Base-by-base conservation (phyloP, 2,329 filamentous ascomycete genomes). In the Verticillium nubilum region DNA sequence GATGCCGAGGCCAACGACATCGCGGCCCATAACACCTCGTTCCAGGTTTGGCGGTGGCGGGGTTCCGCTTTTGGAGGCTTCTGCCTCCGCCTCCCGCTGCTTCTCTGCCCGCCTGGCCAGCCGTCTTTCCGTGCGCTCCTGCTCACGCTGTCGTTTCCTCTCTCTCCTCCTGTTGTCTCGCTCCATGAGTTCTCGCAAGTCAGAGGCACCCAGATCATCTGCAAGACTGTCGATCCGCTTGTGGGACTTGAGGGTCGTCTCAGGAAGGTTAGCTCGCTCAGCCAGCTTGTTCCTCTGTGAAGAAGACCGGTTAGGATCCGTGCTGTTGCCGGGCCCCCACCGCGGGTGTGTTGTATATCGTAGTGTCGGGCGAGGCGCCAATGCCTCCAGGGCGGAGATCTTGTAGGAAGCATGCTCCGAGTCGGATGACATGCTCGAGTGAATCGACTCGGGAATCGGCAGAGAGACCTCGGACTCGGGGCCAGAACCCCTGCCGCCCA, bases 171-270 rank as follows among this genome's bases (percentile, higher is more conserved):
- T 85, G 65, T 88, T 83, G 69, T 99, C 95, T 61, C 95, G 82
- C 67, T 99, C 95, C 84, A 99, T 89, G 29, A 98, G 80, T 70
- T 96, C 90, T 60, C 94, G 85, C 42, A 99, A 73, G 66, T 92
- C 93, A 57, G 89, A 86, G 3, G 95, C 90, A 73, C 92, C 91
- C 58, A 99, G 80, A 61, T 91, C 89, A 69, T 98, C 90, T 25
- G 92, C 95, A 52, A 98, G 75, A 73, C 90, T 76, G 75, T 91
- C 75, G 70, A 90, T 74, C 68, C 85, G 75, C 74, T 88, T 86
- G 66, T 85, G 84, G 3, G 82, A 82, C 64, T 81, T 86, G 28
- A 87, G 68, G 0, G 77, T 80, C 37, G 85, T 86, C 62, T 91
- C 85, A 0, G 84, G 80, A 17, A 87, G 84, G n/a, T 81, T 74